phyloP scores from a whole-genome alignment of 768 basidiomycete genomes.

The Termitomyces sp. region DNA sequence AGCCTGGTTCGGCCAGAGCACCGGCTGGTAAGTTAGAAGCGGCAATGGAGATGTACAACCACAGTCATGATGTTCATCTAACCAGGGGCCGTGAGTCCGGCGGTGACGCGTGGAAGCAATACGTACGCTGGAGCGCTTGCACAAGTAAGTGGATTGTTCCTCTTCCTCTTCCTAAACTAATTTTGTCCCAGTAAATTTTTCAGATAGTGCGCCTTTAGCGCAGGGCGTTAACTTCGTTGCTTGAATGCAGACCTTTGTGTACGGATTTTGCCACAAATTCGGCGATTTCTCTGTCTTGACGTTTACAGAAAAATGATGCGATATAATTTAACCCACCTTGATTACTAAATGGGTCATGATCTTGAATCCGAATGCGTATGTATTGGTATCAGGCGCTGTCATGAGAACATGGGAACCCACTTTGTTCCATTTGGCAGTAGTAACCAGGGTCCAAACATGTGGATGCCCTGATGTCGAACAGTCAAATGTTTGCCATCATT shows the following conservation, averaged over 20 bases:
- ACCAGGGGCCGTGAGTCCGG: slow-evolving; percentile 91
- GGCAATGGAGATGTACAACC: neutral
- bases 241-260: slow-evolving; percentile 18
- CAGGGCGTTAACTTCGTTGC: slow-evolving; percentile 85
- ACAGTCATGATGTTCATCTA: slow-evolving; percentile 8
- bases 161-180: neutral
- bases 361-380: neutral
- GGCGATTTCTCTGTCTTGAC: slow-evolving; percentile 1
- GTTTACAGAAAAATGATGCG: slow-evolving; percentile 2
- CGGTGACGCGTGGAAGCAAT: slow-evolving; percentile 98
- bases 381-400: neutral
- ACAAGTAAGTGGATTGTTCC: slow-evolving; percentile 40
- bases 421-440: slow-evolving; percentile 18
- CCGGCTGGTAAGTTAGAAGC: slow-evolving; percentile 59
- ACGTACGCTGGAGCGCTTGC: slow-evolving; percentile 87
- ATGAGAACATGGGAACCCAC: slow-evolving; percentile 10
- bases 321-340: neutral
- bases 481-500: slow-evolving; percentile 11
- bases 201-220: slow-evolving; percentile 81
- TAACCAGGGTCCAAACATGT: slow-evolving; percentile 21
- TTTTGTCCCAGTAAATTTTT: slow-evolving; percentile 66
- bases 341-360: neutral
- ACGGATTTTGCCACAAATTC: slow-evolving; percentile 8
- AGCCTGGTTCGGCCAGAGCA: slow-evolving; percentile 45
- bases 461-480: slow-evolving; percentile 18